Base-by-base conservation (phyloP, 140 eudicot species). In the Stevia rebaudiana region DNA sequence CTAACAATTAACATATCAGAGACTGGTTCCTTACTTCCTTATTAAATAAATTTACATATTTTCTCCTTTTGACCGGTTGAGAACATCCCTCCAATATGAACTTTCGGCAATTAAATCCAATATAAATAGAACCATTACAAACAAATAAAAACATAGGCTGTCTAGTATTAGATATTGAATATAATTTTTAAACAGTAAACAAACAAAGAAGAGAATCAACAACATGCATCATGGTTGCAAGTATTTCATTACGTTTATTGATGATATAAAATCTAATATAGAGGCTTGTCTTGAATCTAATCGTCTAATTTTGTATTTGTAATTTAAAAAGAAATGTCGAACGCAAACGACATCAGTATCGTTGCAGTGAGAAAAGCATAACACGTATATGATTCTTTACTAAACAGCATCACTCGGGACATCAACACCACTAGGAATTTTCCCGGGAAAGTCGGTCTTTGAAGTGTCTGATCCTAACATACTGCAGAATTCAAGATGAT, bases 401-500 rank as follows among this genome's bases (percentile, higher is more conserved):
- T 81, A 59, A 59, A 73, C 86, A 40, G 70, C 78, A 19, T 74
- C 98, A 65, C 95, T 85, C 1, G 98, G 95, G 17, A 77, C 76
- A 61, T 85, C 96, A n/a, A 73, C 21, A 44, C 98, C 96, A n/a
- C 76, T 67, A 4, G 96, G 96, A 68, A 82, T 78, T 76, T 88
- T 88, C 50, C 98, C 96, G 6, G 95, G 86, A 67, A 65, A 88
- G 69, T 88, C 75, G 8, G 95, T 85, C 35, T 78, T 63, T 31
- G 96, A 72, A 65, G 78, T 13, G 73, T 78, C 73, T 19, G 89
- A 71, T 31, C 87, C 83, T 5, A 74, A 65, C 78, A 72, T 78
- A 50, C 96, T 92, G 89, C 84, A 82, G 4, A 54, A 4, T 52
- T 54, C 43, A 54, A 51, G 39, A 23, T 8, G 25, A 51, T 31